Conservation (phyloP, 2,329 filamentous ascomycete species). For the Tolypocladium ophioglossoides region DNA sequence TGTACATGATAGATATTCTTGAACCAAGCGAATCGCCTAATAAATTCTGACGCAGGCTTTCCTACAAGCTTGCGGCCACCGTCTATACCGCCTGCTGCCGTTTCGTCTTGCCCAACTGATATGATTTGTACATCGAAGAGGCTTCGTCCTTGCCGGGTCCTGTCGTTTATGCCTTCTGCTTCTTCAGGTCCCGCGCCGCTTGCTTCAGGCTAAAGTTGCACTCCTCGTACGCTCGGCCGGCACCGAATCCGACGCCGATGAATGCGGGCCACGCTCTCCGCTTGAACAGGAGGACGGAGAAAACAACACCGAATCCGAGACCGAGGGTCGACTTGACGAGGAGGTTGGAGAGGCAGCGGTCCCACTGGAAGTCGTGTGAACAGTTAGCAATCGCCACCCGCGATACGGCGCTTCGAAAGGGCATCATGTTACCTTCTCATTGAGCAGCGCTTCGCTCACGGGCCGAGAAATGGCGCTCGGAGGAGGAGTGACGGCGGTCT, state of each 20-base stretch:
- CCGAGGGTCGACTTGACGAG: slow-evolving; percentile 94
- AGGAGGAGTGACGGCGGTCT: slow-evolving; percentile 38
- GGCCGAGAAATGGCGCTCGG: slow-evolving; percentile 65
- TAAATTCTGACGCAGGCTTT: neutral
- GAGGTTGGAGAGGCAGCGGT: slow-evolving; percentile 94
- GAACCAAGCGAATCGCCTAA: slow-evolving; percentile 9
- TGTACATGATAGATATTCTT: slow-evolving; percentile 23
- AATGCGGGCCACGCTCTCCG: slow-evolving; percentile 97
- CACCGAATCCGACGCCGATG: slow-evolving; percentile 87
- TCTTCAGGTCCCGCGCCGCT: slow-evolving; percentile 47
- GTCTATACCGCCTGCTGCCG: slow-evolving; percentile 7
- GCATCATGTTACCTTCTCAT: slow-evolving; percentile 74
- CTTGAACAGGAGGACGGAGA: slow-evolving; percentile 97
- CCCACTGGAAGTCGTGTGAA: slow-evolving; percentile 56
- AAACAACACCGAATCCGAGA: slow-evolving; percentile 94
- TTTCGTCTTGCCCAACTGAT: neutral
- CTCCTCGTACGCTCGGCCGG: slow-evolving; percentile 94
- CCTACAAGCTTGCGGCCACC: slow-evolving; percentile 3
- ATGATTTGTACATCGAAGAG: slow-evolving; percentile 15
- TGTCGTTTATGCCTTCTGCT: slow-evolving; percentile 28
- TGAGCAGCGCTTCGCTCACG: slow-evolving; percentile 94
- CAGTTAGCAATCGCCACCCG: neutral
- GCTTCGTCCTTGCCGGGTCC: slow-evolving; percentile 1
- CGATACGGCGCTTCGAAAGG: neutral
- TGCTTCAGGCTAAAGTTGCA: slow-evolving; percentile 74